These are phyloP conservation scores for Apostasia ramifera DNA, from an alignment of 106 monocot species.

Conservation along the genomic window DNA sequence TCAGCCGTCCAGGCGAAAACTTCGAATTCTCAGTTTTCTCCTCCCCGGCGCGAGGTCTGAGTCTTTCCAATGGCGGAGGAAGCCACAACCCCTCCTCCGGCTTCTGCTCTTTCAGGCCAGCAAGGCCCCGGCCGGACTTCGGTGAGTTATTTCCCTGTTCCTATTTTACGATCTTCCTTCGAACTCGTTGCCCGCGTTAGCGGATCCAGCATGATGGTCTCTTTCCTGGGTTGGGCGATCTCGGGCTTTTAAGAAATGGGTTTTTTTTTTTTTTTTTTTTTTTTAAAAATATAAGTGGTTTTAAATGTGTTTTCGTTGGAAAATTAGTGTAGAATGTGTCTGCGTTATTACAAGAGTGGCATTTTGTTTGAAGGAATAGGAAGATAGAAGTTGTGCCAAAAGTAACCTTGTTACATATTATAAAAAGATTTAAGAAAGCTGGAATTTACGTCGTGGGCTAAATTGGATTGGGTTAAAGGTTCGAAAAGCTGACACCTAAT, in stretches of 20 bases:
- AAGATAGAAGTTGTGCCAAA: no score
- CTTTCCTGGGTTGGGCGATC: not conserved
- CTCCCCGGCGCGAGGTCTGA: not conserved
- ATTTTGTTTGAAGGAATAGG: no score
- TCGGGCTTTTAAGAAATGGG: not conserved
- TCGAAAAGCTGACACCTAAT: no score
- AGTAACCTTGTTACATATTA: no score
- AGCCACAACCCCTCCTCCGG: not conserved
- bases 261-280: not conserved
- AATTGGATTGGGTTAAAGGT: no score
- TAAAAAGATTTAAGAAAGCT: no score
- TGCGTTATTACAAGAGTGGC: no score
- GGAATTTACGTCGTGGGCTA: no score
- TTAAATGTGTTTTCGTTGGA: no score
- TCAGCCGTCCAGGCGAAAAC: not conserved
- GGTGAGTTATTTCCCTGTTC: not conserved
- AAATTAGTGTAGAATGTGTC: no score
- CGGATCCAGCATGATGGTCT: not conserved
- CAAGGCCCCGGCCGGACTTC: not conserved
- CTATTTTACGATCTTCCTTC: not conserved
- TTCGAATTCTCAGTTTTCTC: no score
- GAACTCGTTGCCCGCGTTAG: not conserved
- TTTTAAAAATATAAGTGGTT: not conserved
- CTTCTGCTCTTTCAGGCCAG: not conserved
- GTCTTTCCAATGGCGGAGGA: not conserved